Evolutionary conservation across 1,284 basidiomycete species (phyloP).

Genomic region (Neolentinus lepideus): DNA sequence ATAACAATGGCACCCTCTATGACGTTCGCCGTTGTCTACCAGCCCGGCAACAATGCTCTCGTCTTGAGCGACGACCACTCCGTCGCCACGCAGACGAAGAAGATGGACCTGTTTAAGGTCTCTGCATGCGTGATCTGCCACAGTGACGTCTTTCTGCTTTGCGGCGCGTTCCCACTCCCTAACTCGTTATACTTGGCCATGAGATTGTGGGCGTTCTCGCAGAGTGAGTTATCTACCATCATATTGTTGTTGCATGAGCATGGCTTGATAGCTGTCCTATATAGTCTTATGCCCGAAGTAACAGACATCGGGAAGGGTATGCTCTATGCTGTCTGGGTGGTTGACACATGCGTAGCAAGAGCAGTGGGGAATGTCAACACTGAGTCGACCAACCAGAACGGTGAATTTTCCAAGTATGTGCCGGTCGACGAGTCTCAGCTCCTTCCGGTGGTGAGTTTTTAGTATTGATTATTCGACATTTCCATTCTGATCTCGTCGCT

Average conservation of each 20-base stretch:
- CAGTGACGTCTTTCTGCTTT: conserved; percentile 17
- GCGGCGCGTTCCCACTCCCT: conserved; percentile 11
- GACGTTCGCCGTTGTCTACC: too few relatives aligned
- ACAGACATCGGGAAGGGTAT: conserved; percentile 10
- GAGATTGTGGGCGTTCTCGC: conserved; percentile 17
- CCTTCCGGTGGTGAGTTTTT: conserved; percentile 11
- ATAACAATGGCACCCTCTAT: too few relatives aligned
- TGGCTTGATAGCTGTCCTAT: not conserved
- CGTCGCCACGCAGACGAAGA: conserved; percentile 14
- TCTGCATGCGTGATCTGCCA: conserved; percentile 21
- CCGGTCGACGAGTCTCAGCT: conserved; percentile 13
- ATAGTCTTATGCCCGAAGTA: conserved; percentile 10
- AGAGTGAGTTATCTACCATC: conserved; percentile 7
- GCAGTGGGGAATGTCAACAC: conserved; percentile 4
- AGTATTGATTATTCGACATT: not conserved
- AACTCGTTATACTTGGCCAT: conserved; percentile 20
- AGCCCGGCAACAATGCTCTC: conserved; percentile 7
- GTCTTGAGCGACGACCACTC: conserved; percentile 12
- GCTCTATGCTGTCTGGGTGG: conserved; percentile 13
- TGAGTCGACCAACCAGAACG: conserved; percentile 15
- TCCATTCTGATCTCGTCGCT: not conserved
- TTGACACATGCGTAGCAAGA: conserved; percentile 9
- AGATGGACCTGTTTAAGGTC: conserved; percentile 20
- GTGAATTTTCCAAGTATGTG: conserved; percentile 17
- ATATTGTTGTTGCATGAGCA: not conserved